These are phyloP conservation scores for Penicillium frequentans DNA, from an alignment of 2,329 filamentous ascomycete species.

Conservation along the genomic window DNA sequence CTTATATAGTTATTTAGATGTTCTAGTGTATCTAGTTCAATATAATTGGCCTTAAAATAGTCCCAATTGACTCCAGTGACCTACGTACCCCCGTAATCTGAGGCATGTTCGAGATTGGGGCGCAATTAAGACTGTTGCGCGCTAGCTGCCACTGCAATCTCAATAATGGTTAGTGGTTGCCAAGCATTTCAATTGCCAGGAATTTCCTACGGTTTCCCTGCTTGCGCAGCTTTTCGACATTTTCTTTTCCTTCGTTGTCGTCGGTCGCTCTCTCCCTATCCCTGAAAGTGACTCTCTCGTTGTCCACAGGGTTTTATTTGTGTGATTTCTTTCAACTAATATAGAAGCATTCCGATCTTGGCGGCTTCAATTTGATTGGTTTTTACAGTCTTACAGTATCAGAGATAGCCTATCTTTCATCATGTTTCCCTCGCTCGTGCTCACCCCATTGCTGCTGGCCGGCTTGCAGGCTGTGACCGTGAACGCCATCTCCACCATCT, in stretches of 20 bases:
- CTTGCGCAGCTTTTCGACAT: background rate
- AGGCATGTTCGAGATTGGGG: background rate
- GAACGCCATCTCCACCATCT: slow-evolving; percentile 55
- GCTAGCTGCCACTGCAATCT: slow-evolving; percentile 2
- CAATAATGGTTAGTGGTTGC: background rate
- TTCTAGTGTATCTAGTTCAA: background rate
- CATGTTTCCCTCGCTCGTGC: slow-evolving; percentile 24
- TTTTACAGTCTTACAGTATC: background rate
- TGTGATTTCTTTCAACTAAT: background rate
- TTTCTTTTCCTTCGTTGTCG: background rate
- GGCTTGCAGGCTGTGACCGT: slow-evolving; percentile 29
- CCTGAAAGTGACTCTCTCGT: slow-evolving; percentile 8
- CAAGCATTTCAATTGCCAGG: slow-evolving; percentile 1
- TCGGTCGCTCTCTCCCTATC: slow-evolving; percentile 7
- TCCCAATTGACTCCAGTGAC: background rate
- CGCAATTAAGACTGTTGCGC: background rate
- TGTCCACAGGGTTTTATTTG: slow-evolving; percentile 2
- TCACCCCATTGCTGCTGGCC: slow-evolving; percentile 27
- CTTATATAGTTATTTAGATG: background rate
- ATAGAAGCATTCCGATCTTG: background rate
- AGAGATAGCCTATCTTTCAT: slow-evolving; percentile 3
- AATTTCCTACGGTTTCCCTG: slow-evolving; percentile 2
- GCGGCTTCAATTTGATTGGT: background rate
- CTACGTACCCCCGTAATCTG: background rate
- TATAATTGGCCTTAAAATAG: background rate